A percentile compares a stretch with the other conserved stretches of the same genome.
Evolutionary conservation across 371 early-diverging fungal genomes (phyloP).

Genomic region (Mortierella sp.): DNA sequence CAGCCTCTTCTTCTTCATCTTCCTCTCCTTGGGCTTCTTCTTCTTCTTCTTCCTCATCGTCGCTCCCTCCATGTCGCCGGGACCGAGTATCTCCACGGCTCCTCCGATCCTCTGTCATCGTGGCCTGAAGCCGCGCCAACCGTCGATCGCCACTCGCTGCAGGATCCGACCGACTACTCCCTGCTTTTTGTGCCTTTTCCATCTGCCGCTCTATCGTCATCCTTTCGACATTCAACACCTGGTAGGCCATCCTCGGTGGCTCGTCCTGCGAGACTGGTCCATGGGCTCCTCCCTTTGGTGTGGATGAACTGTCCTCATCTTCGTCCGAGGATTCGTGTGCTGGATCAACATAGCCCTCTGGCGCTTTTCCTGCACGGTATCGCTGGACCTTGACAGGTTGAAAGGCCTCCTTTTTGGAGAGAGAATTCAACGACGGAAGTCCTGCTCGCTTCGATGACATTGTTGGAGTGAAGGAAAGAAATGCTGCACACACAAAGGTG

Average conservation of each 20-base stretch:
- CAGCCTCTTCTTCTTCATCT: conserved; percentile 53
- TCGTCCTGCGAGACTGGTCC: conserved; percentile 22
- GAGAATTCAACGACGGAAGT: conserved; percentile 41
- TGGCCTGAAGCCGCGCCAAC: conserved; percentile 33
- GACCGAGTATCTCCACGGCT: conserved; percentile 36
- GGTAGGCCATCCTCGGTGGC: conserved; percentile 26
- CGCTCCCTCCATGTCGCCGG: conserved; percentile 30
- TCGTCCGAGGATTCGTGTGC: conserved; percentile 61
- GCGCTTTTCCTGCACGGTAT: conserved; percentile 72
- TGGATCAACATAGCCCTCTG: conserved; percentile 66
- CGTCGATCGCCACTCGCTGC: conserved; percentile 24
- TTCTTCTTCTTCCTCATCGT: conserved; percentile 29
- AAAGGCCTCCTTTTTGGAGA: conserved; percentile 32
- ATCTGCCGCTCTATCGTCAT: conserved; percentile 43
- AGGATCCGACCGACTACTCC: background rate
- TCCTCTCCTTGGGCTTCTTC: conserved; percentile 33
- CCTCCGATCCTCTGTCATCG: conserved; percentile 18
- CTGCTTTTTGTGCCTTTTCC: conserved; percentile 11
- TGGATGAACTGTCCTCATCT: conserved; percentile 45
- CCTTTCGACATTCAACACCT: conserved; percentile 42
- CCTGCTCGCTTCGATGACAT: conserved; percentile 50
- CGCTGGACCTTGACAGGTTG: conserved; percentile 66
- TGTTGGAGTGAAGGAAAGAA: background rate
- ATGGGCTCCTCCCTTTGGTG: conserved; percentile 23
- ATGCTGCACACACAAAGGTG: too few relatives aligned